These are phyloP conservation scores for Gaillardinia entomophila DNA, from an alignment of 805 yeast genomes.

Conservation along the genomic window DNA sequence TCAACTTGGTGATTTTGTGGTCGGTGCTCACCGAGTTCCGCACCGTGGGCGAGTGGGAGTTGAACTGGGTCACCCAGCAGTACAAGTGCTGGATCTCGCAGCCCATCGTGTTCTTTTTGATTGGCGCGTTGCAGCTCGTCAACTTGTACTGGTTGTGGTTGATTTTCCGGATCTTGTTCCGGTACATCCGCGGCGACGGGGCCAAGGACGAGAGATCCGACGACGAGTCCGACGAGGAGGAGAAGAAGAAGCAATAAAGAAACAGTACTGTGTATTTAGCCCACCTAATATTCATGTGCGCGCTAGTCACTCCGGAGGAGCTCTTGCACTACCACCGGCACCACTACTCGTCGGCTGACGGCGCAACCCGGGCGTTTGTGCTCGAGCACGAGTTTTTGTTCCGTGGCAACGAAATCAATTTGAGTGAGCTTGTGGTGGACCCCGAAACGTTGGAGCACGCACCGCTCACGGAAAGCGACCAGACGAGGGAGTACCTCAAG, in stretches of 20 bases:
- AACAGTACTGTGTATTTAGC: background rate
- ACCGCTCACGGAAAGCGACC: slow-evolving; percentile 4
- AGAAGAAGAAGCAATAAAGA: background rate
- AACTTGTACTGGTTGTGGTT: slow-evolving; percentile 85
- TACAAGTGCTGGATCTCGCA: slow-evolving; percentile 96
- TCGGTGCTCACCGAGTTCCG: slow-evolving; percentile 81
- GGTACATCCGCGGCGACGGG: slow-evolving; percentile 55
- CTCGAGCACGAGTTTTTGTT: slow-evolving; percentile 1
- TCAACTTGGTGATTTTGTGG: slow-evolving; percentile 77
- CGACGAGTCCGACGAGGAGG: slow-evolving; percentile 54
- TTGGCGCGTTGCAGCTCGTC: slow-evolving; percentile 77
- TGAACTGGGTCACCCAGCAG: slow-evolving; percentile 86
- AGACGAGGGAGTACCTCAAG: slow-evolving; percentile 8
- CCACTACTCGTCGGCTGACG: background rate
- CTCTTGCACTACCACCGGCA: slow-evolving; percentile 1
- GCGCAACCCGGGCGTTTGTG: slow-evolving; percentile 1
- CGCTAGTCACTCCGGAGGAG: background rate
- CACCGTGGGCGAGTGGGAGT: slow-evolving; percentile 73
- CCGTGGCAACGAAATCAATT: slow-evolving; percentile 1
- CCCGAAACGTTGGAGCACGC: slow-evolving; percentile 11
- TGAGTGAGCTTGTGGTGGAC: slow-evolving; percentile 13
- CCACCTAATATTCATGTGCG: too few relatives aligned
- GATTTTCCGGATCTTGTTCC: slow-evolving; percentile 69
- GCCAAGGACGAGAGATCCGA: slow-evolving; percentile 84
- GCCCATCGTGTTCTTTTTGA: slow-evolving; percentile 75